phyloP scores from a whole-genome alignment of 371 early-diverging fungal genomes.

The Mortierella sp. region DNA sequence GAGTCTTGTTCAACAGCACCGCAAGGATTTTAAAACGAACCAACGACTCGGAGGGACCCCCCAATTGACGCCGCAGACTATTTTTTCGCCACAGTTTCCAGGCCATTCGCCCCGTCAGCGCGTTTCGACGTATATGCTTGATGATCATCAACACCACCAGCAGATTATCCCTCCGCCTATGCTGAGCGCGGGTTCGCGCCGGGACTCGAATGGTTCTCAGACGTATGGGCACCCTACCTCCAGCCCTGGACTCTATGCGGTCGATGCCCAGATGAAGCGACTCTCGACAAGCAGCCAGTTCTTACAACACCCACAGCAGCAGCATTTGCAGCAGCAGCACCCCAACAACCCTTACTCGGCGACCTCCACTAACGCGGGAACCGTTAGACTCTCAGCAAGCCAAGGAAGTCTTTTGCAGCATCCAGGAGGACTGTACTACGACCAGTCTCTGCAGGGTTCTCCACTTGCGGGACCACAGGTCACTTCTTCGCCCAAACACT shows the following conservation, averaged over 20 bases:
- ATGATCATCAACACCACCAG: constrained; percentile 21
- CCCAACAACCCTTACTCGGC: background rate
- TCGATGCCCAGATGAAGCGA: constrained; percentile 35
- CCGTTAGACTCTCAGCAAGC: constrained; percentile 12
- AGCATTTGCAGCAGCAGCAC: constrained; percentile 17
- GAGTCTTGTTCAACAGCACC: constrained; percentile 46
- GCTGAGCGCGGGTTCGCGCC: constrained; percentile 11
- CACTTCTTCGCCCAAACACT: constrained; percentile 32
- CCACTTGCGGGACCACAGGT: constrained; percentile 20
- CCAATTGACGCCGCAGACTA: constrained; percentile 11
- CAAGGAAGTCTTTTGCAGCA: constrained; percentile 24
- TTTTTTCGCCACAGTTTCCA: background rate
- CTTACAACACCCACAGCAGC: constrained; percentile 11
- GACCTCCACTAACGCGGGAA: constrained; percentile 9
- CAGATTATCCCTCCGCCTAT: background rate
- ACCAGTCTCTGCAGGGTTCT: constrained; percentile 8
- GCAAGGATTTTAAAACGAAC: constrained; percentile 46
- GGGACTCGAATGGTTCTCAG: constrained; percentile 41
- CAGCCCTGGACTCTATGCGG: constrained; percentile 32
- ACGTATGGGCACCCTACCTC: constrained; percentile 15
- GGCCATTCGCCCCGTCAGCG: constrained; percentile 25
- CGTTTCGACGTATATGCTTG: background rate
- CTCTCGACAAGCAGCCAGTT: constrained; percentile 35
- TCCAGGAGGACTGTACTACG: constrained; percentile 13
- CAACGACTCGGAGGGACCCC: constrained; percentile 42